Conservation (phyloP, 2,329 filamentous ascomycete genomes). For the Exserohilum rostratum region DNA sequence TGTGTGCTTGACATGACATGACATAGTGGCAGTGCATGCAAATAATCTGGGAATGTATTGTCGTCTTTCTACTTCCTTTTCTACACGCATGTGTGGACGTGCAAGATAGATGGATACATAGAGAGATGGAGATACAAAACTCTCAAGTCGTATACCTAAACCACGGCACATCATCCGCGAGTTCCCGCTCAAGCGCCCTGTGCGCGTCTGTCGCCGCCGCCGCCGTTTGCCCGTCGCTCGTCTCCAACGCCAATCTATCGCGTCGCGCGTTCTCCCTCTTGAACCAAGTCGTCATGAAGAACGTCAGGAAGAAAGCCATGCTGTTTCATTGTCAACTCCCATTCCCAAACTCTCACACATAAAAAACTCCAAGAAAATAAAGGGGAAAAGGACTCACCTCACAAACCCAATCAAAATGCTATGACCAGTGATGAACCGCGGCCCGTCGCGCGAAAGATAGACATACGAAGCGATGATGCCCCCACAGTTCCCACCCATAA, state of each 20-base stretch:
- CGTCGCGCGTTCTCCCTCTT: slow-evolving; percentile 63
- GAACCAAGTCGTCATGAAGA: slow-evolving; percentile 64
- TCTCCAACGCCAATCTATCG: slow-evolving; percentile 54
- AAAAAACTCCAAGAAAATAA: too few species aligned
- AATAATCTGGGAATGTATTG: too few species aligned
- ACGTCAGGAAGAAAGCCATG: slow-evolving; percentile 59
- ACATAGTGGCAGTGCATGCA: too few species aligned
- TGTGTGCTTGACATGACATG: too few species aligned
- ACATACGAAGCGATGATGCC: slow-evolving; percentile 69
- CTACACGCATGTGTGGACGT: too few species aligned
- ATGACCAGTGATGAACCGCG: slow-evolving; percentile 55
- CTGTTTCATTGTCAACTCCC: slow-evolving; percentile 19
- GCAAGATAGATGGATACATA: too few species aligned
- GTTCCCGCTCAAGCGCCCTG: slow-evolving; percentile 59
- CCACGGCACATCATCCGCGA: slow-evolving; percentile 62
- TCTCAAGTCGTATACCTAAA: slow-evolving; percentile 43
- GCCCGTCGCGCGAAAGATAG: slow-evolving; percentile 53
- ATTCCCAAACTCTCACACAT: neutral
- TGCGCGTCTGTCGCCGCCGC: slow-evolving; percentile 62
- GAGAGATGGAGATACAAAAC: too few species aligned
- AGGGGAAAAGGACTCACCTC: slow-evolving; percentile 42
- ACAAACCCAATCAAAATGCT: slow-evolving; percentile 53
- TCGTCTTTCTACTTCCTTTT: too few species aligned
- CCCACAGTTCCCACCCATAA: slow-evolving; percentile 67
- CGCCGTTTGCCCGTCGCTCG: slow-evolving; percentile 52